Evolutionary conservation across 768 basidiomycete genomes (phyloP).

Genomic region (Lactifluus piperatus): DNA sequence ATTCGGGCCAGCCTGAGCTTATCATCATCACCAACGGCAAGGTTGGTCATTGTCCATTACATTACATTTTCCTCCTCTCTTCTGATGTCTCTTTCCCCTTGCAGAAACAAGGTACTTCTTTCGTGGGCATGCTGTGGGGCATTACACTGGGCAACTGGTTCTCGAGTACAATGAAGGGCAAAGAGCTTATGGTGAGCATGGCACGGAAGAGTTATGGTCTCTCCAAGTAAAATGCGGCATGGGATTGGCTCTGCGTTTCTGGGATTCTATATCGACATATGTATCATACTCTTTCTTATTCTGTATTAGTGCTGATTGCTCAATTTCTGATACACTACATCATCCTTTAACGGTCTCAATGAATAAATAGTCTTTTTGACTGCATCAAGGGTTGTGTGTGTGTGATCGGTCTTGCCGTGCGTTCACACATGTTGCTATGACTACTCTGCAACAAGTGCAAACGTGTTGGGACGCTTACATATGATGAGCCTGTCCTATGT

Average conservation of each 20-base stretch:
- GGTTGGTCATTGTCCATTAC: neutral
- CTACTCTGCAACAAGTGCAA: too few species aligned
- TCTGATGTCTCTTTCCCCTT: neutral
- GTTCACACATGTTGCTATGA: too few species aligned
- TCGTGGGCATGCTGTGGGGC: conserved; percentile 14
- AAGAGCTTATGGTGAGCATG: conserved; percentile 11
- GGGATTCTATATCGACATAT: conserved; percentile 1
- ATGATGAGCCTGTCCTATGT: too few species aligned
- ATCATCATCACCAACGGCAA: conserved; percentile 30
- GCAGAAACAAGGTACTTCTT: conserved; percentile 9
- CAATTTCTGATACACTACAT: too few species aligned
- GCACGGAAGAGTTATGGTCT: conserved; percentile 10
- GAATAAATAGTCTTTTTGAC: too few species aligned
- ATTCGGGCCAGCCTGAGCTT: conserved; percentile 43
- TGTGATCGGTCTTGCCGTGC: too few species aligned
- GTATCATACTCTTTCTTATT: conserved; percentile 11
- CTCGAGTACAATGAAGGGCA: conserved; percentile 14
- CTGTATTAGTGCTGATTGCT: neutral
- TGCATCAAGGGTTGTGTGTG: too few species aligned
- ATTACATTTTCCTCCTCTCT: neutral
- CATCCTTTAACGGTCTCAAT: too few species aligned
- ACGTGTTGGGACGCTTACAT: too few species aligned
- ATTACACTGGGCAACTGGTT: conserved; percentile 17
- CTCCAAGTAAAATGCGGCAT: neutral
- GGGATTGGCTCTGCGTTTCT: too few species aligned